These are phyloP conservation scores for Apiospora sp. DNA, from an alignment of 2,329 filamentous ascomycete species.

Conservation along the genomic window DNA sequence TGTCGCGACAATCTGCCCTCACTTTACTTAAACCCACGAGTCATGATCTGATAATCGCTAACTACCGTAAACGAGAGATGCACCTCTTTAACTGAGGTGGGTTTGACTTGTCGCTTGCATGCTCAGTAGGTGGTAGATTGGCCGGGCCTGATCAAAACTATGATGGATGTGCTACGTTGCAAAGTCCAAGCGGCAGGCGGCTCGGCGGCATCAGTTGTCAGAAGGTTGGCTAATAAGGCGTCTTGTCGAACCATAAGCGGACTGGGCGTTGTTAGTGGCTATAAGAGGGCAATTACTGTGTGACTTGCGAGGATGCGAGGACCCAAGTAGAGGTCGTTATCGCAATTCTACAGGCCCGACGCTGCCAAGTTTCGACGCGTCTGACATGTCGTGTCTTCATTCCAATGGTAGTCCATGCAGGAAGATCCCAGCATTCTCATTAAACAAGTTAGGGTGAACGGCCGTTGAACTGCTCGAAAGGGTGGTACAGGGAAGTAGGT, in stretches of 20 bases:
- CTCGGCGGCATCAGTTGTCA: not conserved
- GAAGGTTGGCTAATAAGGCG: not conserved
- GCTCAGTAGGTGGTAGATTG: not conserved
- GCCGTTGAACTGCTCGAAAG: conserved; percentile 7
- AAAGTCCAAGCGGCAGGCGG: not conserved
- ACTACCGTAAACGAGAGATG: not conserved
- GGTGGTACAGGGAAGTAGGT: not conserved
- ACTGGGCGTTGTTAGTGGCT: conserved; percentile 1
- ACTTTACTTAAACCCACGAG: not conserved
- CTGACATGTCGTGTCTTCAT: conserved; percentile 6
- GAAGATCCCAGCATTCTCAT: not conserved
- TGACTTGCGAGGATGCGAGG: not conserved
- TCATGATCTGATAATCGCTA: not conserved
- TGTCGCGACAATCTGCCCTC: not conserved
- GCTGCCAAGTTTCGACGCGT: not conserved
- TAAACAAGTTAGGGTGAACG: conserved; percentile 2
- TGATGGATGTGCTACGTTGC: not conserved
- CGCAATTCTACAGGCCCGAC: not conserved
- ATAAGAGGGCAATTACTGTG: not conserved
- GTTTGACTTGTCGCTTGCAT: not conserved
- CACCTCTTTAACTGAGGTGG: not conserved
- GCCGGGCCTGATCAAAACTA: not conserved
- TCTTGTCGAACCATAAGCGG: not conserved
- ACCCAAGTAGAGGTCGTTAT: not conserved
- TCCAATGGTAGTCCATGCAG: not conserved